These are phyloP conservation scores for Aurinia saxatilis DNA, from an alignment of 345 rosid species.

Conservation along the genomic window DNA sequence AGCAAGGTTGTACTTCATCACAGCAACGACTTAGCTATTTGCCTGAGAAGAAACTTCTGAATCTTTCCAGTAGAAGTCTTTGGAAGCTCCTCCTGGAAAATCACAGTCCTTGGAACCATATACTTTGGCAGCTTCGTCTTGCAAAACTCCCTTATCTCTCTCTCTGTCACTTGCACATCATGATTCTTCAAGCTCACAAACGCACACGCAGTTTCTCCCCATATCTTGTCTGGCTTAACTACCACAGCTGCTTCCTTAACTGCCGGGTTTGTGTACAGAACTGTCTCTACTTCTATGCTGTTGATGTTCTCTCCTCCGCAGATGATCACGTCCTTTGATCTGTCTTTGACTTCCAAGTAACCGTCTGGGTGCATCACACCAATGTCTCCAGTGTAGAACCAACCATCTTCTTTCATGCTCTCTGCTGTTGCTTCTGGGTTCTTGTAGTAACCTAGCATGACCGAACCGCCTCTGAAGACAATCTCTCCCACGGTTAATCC, in stretches of 20 bases:
- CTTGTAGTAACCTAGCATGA: slow-evolving; percentile 58
- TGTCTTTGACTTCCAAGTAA: slow-evolving; percentile 50
- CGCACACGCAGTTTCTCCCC: slow-evolving; percentile 67
- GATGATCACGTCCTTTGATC: slow-evolving; percentile 51
- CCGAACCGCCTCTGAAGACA: slow-evolving; percentile 37
- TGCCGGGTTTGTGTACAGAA: slow-evolving; percentile 43
- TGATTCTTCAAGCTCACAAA: slow-evolving; percentile 45
- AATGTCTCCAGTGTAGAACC: slow-evolving; percentile 56
- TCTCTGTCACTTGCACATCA: slow-evolving; percentile 17
- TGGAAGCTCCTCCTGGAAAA: slow-evolving; percentile 44
- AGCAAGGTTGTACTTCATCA: slow-evolving; percentile 1
- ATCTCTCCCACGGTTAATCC: slow-evolving; percentile 50
- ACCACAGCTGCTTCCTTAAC: slow-evolving; percentile 59
- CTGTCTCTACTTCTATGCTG: slow-evolving; percentile 43
- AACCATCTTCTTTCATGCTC: slow-evolving; percentile 36
- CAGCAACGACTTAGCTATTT: slow-evolving; percentile 32
- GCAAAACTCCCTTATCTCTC: slow-evolving; percentile 43
- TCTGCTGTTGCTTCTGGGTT: slow-evolving; percentile 33
- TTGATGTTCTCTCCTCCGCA: slow-evolving; percentile 61
- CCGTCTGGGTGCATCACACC: slow-evolving; percentile 57
- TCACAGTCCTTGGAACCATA: slow-evolving; percentile 57
- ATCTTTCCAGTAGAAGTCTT: slow-evolving; percentile 62
- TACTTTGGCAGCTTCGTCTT: slow-evolving; percentile 42
- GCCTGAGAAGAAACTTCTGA: slow-evolving; percentile 43
- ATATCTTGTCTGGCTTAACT: slow-evolving; percentile 43